A percentile compares a stretch with the other conserved stretches of the same genome.
Conservation (phyloP, 148 eudicot species). For the Nyssa sinensis region DNA sequence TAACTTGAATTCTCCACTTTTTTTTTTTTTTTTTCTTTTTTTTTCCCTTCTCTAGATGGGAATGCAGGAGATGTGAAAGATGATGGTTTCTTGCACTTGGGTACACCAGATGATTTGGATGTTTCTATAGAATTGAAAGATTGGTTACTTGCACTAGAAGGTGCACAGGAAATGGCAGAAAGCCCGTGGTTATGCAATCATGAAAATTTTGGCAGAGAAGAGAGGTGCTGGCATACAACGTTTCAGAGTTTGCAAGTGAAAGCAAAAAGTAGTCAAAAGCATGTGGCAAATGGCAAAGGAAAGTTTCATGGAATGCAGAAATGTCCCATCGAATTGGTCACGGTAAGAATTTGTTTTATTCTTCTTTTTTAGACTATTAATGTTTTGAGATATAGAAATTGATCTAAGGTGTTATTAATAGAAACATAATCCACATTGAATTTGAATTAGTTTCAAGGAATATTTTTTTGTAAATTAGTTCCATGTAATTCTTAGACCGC, state of each 20-base stretch:
- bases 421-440: neutral
- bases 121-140: conserved; percentile 69
- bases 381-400: neutral
- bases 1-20: neutral
- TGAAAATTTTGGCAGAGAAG: conserved; percentile 58
- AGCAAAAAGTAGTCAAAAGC: conserved; percentile 65
- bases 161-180: conserved; percentile 59
- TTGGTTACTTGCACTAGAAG: conserved; percentile 96
- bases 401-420: neutral
- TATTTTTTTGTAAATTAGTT: neutral
- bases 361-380: conserved; percentile 3
- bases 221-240: conserved; percentile 88
- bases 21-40: neutral
- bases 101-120: conserved; percentile 88
- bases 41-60: conserved; percentile 41
- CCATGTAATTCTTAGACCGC: neutral
- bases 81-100: conserved; percentile 53
- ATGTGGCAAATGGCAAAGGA: conserved; percentile 25
- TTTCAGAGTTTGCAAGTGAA: conserved; percentile 59
- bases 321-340: conserved; percentile 75
- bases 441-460: neutral
- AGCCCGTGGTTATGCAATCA: conserved; percentile 28
- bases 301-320: conserved; percentile 36
- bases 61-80: conserved; percentile 43
- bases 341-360: conserved; percentile 45